Evolutionary conservation across 2,329 filamentous ascomycete species (phyloP), one percentile per base, ranked within the genome.

Genomic region (Ceratocystis diversiconidia): DNA sequence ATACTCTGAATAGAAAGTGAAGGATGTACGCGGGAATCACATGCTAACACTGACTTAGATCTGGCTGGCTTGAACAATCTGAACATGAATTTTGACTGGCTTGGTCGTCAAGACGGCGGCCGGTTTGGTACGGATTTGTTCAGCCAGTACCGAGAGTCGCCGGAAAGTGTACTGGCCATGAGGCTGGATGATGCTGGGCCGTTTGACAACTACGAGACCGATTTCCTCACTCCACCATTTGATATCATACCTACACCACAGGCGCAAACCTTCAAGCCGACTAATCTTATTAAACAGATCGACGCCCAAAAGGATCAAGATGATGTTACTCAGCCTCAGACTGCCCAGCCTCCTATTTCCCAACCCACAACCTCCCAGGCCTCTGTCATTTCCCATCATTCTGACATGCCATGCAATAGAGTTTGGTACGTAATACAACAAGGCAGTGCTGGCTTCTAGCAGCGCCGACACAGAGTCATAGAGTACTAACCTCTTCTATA

Each of bases 121-220:
- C 85, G 88, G 69, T 96, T 97, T 71, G 92, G 97, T 68, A 92
- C 94, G 0, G 85, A 94, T 65, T 80, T 97, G 3, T 97, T 96
- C 74, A 89, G 88, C 64, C 89, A 91, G 70, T 97, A 96, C 75
- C 86, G 94, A 63, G 94, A 99, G 72, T 86, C 90, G 0, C 90
- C 95, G 71, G 88, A 90, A 66, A 92, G 87, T 65, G 81, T 95
- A 15, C 76, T 95, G 19, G 78, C 79, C 69, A 86, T 77, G 72
- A 60, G 60, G 15, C 19, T 50, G 28, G 59, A 60, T 43, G 66
- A 64, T 28, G 22, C 60, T n/a, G 50, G 59, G 7, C 41, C 65
- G 8, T 89, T 95, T 69, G 89, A 90, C 65, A 85, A 85, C 75
- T 83, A 83, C 69, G 92, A 96, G 70, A 78, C 85, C 22, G 92